Evolutionary conservation across 73 alveolate genomes (phyloP), one percentile per base, ranked within the genome.

Genomic region (Vitrella brassicaformis): DNA sequence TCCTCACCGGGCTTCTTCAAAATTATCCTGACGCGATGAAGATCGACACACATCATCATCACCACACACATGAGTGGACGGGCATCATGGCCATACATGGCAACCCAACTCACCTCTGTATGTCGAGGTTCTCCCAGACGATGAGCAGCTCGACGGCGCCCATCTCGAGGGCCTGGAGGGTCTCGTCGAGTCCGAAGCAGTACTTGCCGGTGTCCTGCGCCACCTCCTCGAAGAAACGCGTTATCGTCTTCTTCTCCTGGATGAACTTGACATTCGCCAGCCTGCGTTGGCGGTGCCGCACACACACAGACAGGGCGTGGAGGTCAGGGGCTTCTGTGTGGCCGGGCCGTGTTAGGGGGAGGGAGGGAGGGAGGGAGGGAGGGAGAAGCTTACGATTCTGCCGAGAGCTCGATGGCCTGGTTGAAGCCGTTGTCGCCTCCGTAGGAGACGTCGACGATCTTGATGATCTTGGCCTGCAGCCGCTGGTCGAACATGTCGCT

Each of bases 391-490:
- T 4, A 39, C 27, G 82, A 66, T 45, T 75, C 82, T 0, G 74
- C 69, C 26, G 82, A 75, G 69, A 75, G 65, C 67, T 75, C 82
- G 32, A 75, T 75, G 27, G 82, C 82, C 83, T 96, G 94, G 78
- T 94, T 93, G 77, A 96, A 90, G 28, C 99, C 99, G 74, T 92
- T 88, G 82, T 94, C 98, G 18, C 98, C 99, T 30, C 99, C 99
- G 85, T 96, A 96, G 71, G 97, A 87, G 66, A 96, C 94, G 91
- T 96, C 99, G 0, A 96, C 98, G 28, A 94, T 82, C 76, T 93
- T 80, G 31, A 85, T 56, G 64, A 85, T 79, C 46, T 71, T 80
- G 19, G 91, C 76, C 28, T 74, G 76, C 39, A 85, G 75, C 45
- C 91, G 71, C 71, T 80, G 74, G 71, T 85, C 91, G 28, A 85